Base-by-base conservation (phyloP, 306 rosid genomes). In the Lotus japonicus region DNA sequence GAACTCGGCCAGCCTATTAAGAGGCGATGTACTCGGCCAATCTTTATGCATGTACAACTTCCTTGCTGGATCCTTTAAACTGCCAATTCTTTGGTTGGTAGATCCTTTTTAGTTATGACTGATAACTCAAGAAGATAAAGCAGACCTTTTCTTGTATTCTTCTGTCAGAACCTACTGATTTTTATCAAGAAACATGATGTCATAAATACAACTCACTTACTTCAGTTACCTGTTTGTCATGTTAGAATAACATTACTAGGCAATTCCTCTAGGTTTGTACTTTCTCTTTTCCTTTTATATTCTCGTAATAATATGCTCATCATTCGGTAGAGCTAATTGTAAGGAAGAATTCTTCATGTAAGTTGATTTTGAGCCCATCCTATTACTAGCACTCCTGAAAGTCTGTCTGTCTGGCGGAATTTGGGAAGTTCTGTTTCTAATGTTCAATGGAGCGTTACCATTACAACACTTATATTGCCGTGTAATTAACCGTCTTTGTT, bases 401-500 rank as follows among this genome's bases (percentile, higher is more conserved):
- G 45, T 51, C 64, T 4, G 7, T 0, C 51, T 64, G 15, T 49
- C 33, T 49, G 66, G 45, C 63, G 44, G 6, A 2, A 12, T 50
- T 17, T 17, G 2, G 7, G 14, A 28, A 18, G 33, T 53, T 58
- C 12, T 44, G 64, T 52, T 45, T 58, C 19, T 6, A 45, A 21
- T 36, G 75, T 78, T 70, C 28, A 65, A 60, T 66, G 61, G 48
- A 36, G 17, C 16, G 17, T 44, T 55, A 17, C 33, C 14, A 26
- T 62, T 45, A 19, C 12, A 3, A 64, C 55, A 43, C 14, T 23
- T 71, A 0, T 57, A 43, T 11, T 73, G 9, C 17, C 17, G 17
- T 4, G 8, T 36, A 15, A 46, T 38, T 74, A 23, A 21, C 44
- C 64, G 28, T 63, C 15, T 0, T 16, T 49, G 9, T 61, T 74